These are phyloP conservation scores for Elaeagnus macrophylla DNA, from an alignment of 306 rosid genomes.

Conservation along the genomic window DNA sequence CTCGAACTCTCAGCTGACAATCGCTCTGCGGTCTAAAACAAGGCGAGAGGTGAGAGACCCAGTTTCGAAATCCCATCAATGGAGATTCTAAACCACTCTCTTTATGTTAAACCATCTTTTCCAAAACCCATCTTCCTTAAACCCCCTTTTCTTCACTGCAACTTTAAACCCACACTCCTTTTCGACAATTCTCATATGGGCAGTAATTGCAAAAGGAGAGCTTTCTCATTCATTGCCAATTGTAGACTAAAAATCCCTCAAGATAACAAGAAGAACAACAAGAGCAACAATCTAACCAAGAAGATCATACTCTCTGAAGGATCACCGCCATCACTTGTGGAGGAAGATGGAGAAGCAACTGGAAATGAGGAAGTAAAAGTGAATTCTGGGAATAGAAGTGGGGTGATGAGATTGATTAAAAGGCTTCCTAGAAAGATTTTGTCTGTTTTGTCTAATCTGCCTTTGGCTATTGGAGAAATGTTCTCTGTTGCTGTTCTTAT, in stretches of 20 bases:
- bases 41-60: not conserved
- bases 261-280: slow-evolving; percentile 32
- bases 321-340: slow-evolving; percentile 58
- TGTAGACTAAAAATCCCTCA: slow-evolving; percentile 44
- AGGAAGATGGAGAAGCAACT: slow-evolving; percentile 15
- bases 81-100: slow-evolving; percentile 30
- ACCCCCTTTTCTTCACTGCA: slow-evolving; percentile 23
- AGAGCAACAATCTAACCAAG: slow-evolving; percentile 29
- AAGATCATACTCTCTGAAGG: slow-evolving; percentile 64
- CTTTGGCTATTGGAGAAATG: slow-evolving; percentile 96
- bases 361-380: slow-evolving; percentile 23
- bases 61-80: slow-evolving; percentile 22
- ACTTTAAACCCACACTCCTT: slow-evolving; percentile 29
- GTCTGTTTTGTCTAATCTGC: slow-evolving; percentile 67
- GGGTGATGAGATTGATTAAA: slow-evolving; percentile 31
- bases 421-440: slow-evolving; percentile 45
- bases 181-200: slow-evolving; percentile 11
- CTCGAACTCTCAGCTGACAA: slow-evolving; percentile 1
- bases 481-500: slow-evolving; percentile 64
- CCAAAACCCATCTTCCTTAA: slow-evolving; percentile 31
- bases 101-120: slow-evolving; percentile 35
- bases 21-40: slow-evolving; percentile 10
- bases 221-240: slow-evolving; percentile 24
- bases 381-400: slow-evolving; percentile 27
- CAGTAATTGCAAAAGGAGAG: slow-evolving; percentile 13